A percentile compares a stretch with the other conserved stretches of the same genome.
Evolutionary conservation across 192 early-diverging fungal species (phyloP).

Genomic region (Coemansia sp.): DNA sequence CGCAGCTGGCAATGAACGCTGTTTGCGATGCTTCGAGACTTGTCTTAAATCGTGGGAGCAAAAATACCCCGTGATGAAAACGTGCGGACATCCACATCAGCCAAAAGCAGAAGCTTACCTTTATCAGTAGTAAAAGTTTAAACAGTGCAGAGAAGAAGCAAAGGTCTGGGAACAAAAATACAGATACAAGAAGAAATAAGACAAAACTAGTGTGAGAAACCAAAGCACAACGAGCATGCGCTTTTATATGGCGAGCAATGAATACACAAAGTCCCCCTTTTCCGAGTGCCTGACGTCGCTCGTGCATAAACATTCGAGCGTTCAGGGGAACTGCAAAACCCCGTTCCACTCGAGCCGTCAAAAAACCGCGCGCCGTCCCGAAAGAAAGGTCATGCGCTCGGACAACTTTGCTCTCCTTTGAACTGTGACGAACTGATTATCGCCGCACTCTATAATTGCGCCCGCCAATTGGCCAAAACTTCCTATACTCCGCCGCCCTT

Average conservation of each 20-base stretch:
- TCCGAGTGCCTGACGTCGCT: conserved; percentile 1
- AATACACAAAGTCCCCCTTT: not conserved
- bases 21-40: no score
- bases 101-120: conserved; percentile 1
- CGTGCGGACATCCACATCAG: no score
- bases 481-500: no score
- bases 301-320: no score
- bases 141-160: not conserved
- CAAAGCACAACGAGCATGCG: not conserved
- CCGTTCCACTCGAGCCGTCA: not conserved
- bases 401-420: not conserved
- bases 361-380: not conserved
- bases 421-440: not conserved
- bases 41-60: no score
- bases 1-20: no score
- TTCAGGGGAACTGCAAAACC: no score
- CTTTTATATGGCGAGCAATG: not conserved
- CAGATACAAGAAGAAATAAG: conserved; percentile 1
- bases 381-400: not conserved
- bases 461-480: not conserved
- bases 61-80: no score
- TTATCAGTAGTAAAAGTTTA: not conserved
- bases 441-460: not conserved
- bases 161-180: not conserved
- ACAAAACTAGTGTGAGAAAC: conserved; percentile 1